Percentiles rank a stretch among this genome's conserved stretches.
These are phyloP conservation scores for Penicillium vulpinum DNA, from an alignment of 2,329 filamentous ascomycete species.

Conservation along the genomic window DNA sequence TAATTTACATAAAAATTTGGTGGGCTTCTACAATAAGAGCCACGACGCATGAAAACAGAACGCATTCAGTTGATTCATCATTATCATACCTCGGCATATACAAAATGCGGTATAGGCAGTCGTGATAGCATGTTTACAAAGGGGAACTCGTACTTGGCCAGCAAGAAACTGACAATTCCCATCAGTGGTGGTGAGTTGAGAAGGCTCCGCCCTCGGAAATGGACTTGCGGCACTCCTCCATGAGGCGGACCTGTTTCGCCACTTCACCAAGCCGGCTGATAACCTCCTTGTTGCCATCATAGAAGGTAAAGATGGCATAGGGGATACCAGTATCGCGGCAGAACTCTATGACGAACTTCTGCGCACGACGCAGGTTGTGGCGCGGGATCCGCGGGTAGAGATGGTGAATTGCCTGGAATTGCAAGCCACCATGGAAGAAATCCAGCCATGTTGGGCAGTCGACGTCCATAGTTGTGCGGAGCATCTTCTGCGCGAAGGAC, in stretches of 20 bases:
- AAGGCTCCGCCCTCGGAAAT: slow-evolving; percentile 35
- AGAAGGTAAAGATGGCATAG: slow-evolving; percentile 83
- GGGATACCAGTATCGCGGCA: slow-evolving; percentile 79
- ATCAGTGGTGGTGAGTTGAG: slow-evolving; percentile 33
- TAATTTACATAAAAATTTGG: slow-evolving; percentile 2
- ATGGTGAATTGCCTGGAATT: slow-evolving; percentile 88
- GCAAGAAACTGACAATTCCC: slow-evolving; percentile 1
- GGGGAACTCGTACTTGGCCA: slow-evolving; percentile 9
- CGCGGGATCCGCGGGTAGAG: slow-evolving; percentile 79
- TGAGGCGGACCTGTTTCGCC: slow-evolving; percentile 72
- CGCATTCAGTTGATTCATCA: slow-evolving; percentile 15
- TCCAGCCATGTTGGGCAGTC: slow-evolving; percentile 86
- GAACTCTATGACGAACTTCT: slow-evolving; percentile 76
- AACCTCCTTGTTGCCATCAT: slow-evolving; percentile 78
- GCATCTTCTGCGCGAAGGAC: slow-evolving; percentile 86
- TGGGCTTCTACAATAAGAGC: neutral
- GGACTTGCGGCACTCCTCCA: slow-evolving; percentile 69
- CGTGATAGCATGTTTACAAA: slow-evolving; percentile 3
- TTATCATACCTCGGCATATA: neutral
- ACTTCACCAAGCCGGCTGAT: slow-evolving; percentile 75
- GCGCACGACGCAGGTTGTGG: slow-evolving; percentile 75
- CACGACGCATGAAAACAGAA: slow-evolving; percentile 1
- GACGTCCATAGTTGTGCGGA: slow-evolving; percentile 91
- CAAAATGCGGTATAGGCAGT: neutral
- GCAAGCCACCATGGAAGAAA: slow-evolving; percentile 83